A percentile compares a stretch with the other conserved stretches of the same genome.
These are phyloP conservation scores for Geranomyces variabilis DNA, from an alignment of 192 early-diverging fungal species.

Conservation along the genomic window DNA sequence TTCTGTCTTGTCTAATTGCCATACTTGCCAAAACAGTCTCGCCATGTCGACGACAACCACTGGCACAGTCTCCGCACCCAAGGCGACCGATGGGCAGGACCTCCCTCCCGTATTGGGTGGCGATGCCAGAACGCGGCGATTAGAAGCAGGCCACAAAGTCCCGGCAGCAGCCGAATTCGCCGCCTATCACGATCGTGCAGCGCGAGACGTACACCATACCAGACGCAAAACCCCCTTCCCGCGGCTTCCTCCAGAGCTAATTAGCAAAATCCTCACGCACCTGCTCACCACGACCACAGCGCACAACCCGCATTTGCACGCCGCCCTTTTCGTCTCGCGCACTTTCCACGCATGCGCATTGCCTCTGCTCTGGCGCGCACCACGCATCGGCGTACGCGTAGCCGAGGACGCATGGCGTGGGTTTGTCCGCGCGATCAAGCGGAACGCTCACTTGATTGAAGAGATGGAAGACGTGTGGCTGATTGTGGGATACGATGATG, in stretches of 20 bases:
- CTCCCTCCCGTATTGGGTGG: no score
- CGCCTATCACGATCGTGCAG: no score
- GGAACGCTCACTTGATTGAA: neutral
- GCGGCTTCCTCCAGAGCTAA: constrained; percentile 10
- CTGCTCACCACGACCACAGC: constrained; percentile 5
- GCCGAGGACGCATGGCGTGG: neutral
- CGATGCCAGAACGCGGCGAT: no score
- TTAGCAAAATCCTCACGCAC: constrained; percentile 5
- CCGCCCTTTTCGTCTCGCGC: constrained; percentile 13
- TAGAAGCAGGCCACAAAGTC: no score
- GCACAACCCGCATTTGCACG: constrained; percentile 20
- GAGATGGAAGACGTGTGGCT: constrained; percentile 24
- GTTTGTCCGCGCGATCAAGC: constrained; percentile 7
- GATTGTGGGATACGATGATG: constrained; percentile 13
- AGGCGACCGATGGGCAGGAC: no score
- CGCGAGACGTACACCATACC: no score
- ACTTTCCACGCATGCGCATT: neutral
- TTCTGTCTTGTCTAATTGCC: no score
- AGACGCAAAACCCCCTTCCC: neutral
- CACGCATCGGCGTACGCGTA: constrained; percentile 18
- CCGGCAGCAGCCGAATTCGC: no score
- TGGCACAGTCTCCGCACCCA: no score
- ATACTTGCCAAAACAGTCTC: no score
- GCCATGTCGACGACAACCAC: no score
- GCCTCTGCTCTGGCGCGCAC: neutral